Evolutionary conservation across 805 yeast species (phyloP), one percentile per base, ranked within the genome.

Genomic region (Candida loeiensis): DNA sequence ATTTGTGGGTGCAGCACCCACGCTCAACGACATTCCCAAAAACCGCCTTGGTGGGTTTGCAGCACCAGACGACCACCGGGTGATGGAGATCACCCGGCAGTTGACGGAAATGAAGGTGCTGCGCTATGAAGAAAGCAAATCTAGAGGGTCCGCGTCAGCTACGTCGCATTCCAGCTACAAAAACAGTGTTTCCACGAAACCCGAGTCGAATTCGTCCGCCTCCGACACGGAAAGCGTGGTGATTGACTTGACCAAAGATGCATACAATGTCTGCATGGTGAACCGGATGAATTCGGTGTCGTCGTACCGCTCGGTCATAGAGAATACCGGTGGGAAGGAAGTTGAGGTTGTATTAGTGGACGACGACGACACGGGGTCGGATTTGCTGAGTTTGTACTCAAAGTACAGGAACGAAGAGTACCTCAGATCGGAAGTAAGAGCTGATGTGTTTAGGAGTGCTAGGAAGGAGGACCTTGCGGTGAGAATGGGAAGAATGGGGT

Each of bases 291-390:
- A 64, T 40, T 62, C 73, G 4, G 52, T 59, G 0, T 53, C 48
- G 4, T 65, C 73, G 1, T 69, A 69, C 45, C 57, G 46, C 43
- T 68, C 73, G 1, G 64, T 64, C 2, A 68, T 66, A 2, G 73
- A 69, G 36, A 61, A 52, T 37, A 55, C 58, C 4, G 61, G 60
- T 17, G 74, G 74, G 3, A 62, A 58, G 41, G 59, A 60, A 11
- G 64, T 69, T 0, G 74, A 69, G 40, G 72, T 69, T 5, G 73
- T 69, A 2, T 47, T 69, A 29, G 73, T 69, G 4, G 73, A 68
- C 7, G 55, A 52, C 6, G 47, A 45, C 7, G 45, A 45, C 4
- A 63, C 55, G 13, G 46, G 54, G 14, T 63, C 59, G 34, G 68
- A 63, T 14, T 57, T 69, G 36, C 58, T 56, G 44, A 68, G 73